Evolutionary conservation across 116 monocot genomes (phyloP), one percentile per base, ranked within the genome.

Genomic region (Dioscorea cayenensis): DNA sequence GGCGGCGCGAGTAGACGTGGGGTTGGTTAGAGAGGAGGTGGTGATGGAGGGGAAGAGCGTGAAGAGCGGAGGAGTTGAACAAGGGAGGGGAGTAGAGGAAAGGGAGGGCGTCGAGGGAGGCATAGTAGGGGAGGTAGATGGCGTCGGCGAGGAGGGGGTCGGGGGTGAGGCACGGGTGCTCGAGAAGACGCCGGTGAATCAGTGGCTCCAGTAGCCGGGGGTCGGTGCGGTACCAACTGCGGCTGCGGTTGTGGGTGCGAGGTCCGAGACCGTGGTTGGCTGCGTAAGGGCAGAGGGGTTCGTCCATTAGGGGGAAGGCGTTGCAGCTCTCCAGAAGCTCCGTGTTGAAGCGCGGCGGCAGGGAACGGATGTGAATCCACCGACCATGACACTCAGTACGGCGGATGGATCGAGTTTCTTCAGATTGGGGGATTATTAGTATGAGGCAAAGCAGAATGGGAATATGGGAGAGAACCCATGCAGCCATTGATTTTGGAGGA

Each of bases 151-250:
- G 12, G 63, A 51, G 20, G 3, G 90, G 79, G 58, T 78, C 71
- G 67, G 64, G 28, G 75, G 78, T 67, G 60, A 91, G 79, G 67
- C 91, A 91, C 36, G 81, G 83, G 72, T 83, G 79, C 64, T 87
- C 85, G 28, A 83, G 79, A 49, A 91, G 64, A 66, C 87, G 76
- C 52, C 75, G 81, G 79, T 90, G 84, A 84, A 86, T 84, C 77
- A 83, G 60, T 60, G 64, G 81, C 61, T 87, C 87, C 51, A 87
- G 72, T 50, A 83, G 71, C 71, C 63, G 78, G 22, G 78, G 72
- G 63, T 91, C 85, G 72, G 79, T 83, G 64, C 91, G 85, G 83
- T 81, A 85, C 85, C 87, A 91, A 66, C 78, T 83, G 48, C 23
- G 64, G 71, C 75, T 74, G 49, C 70, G 68, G 52, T 77, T 73